Base-by-base conservation (phyloP, 2,329 filamentous ascomycete genomes). In the Ascochyta pisi region DNA sequence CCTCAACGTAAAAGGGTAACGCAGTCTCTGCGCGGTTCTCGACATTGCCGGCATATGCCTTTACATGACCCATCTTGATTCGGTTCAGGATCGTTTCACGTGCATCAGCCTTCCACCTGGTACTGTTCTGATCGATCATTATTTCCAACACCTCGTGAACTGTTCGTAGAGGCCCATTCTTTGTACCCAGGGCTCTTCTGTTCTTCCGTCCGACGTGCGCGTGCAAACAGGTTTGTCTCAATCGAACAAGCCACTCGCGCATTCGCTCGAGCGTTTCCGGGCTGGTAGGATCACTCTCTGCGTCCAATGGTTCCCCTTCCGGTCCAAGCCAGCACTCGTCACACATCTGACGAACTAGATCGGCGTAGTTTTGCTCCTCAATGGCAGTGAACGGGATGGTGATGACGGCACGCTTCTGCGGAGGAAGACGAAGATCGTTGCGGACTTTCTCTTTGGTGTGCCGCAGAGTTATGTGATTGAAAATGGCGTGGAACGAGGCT, bases 71-170 rank as follows among this genome's bases (percentile, higher is more conserved):
- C 50, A 86, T 82, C 15, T 83, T 84, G 40, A 96, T 78, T 58
- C 85, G 86, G 31, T 81, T 81, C 2, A 84, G 71, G 6, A 96
- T 79, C 43, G 89, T 81, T 2, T 81, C 78, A 48, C 92, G 85
- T 68, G 95, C 88, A 54, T 94, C 88, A 0, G 82, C 76, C 47
- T 88, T 84, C 53, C 94, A 84, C 1, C 77, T 72, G 6, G 79
- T 80, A 54, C 94, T 90, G 39, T 89, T 92, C 68, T 94, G 88
- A 51, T 96, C 92, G 54, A 97, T 89, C 94, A 99, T 97, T 4
- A 89, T 87, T 61, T 92, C 88, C 10, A 99, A 80, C 1, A 98
- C 94, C 73, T 98, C 91, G 16, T 88, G 85, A 1, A 96, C 89
- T 0, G 93, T 96, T 12, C 90, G 84, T 61, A 97, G 81, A 0